These are phyloP conservation scores for Gracilaria vermiculophylla DNA, from an alignment of 23 red algal genomes.

Conservation along the genomic window DNA sequence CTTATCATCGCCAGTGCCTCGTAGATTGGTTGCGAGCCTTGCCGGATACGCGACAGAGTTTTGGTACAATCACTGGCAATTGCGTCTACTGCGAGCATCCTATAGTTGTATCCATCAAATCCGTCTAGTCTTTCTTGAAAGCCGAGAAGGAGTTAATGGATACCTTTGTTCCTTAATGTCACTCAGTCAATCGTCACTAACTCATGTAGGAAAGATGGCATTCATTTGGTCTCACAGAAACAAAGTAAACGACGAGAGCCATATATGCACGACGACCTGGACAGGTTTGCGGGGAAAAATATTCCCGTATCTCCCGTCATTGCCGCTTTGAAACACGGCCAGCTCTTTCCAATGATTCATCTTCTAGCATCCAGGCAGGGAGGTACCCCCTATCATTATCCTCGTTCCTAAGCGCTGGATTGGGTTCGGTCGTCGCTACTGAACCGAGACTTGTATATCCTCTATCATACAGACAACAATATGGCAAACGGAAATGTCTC, in stretches of 20 bases:
- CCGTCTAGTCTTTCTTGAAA: not conserved
- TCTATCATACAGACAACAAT: constrained; percentile 83
- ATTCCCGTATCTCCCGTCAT: not conserved
- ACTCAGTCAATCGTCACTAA: not conserved
- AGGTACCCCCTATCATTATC: constrained; percentile 5
- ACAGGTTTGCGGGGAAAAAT: not conserved
- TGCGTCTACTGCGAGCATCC: constrained; percentile 64
- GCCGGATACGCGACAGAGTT: constrained; percentile 62
- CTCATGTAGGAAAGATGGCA: not conserved
- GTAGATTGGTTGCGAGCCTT: constrained; percentile 70
- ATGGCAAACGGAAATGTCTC: constrained; percentile 63
- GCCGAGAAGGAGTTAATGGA: too few relatives aligned
- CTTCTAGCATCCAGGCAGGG: constrained; percentile 62
- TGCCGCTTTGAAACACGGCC: constrained; percentile 5
- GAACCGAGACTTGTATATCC: constrained; percentile 93
- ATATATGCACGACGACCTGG: not conserved
- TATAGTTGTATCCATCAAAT: constrained; percentile 20
- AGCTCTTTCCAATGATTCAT: constrained; percentile 56
- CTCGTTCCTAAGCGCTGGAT: constrained; percentile 49
- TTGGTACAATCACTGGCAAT: constrained; percentile 58
- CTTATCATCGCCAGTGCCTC: constrained; percentile 68
- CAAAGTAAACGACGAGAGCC: too few relatives aligned
- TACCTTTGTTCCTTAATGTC: not conserved
- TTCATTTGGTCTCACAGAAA: too few relatives aligned
- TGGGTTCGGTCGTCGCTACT: constrained; percentile 46